Base-by-base conservation (phyloP, 1,139 yeast species). In the Hansenula anomala region DNA sequence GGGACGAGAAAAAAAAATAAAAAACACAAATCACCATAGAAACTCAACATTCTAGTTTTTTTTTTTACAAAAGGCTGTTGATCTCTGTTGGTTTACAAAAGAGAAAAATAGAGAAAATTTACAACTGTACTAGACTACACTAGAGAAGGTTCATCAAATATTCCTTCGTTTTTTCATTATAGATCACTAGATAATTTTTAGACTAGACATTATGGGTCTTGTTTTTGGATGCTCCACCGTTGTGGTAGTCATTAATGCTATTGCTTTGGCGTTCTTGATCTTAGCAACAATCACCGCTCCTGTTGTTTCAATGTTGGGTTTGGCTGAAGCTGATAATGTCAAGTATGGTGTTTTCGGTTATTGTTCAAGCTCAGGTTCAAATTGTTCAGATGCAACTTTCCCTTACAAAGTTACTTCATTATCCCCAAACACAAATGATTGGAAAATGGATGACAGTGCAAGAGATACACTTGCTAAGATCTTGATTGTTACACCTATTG, bases 301-400 rank as follows among this genome's bases (percentile, higher is more conserved):
- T 0, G 70, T 80, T 14, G 71, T 82, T 8, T 56, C 60, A 9
- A 54, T 59, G 20, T 66, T 80, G 34, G 66, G 74, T 3, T 62
- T 81, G 10, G 73, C 83, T 33, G 63, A 69, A 20, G 71, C 66
- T 47, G 66, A 68, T 18, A 73, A 69, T 42, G 66, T 70, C 53
- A 64, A 73, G 36, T 92, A 81, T 59, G 98, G 98, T 16, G 87
- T 86, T 1, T 84, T 90, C 63, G 97, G 97, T 1, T 77, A 77
- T 49, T 90, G 97, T 60, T 56, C 61, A 18, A 67, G 25, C 41
- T 48, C 51, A 9, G 52, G 55, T 5, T 54, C 63, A 10, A 47
- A 59, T 2, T 86, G 95, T 61, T 67, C 80, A 4, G 42, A 71
- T 2, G 64, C 73, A 1, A 64, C 78, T 60, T 34, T 78, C 68